Evolutionary conservation across 176 grass and related monocot species (phyloP), one percentile per base, ranked within the genome.

Genomic region (Neostapfia colusana): DNA sequence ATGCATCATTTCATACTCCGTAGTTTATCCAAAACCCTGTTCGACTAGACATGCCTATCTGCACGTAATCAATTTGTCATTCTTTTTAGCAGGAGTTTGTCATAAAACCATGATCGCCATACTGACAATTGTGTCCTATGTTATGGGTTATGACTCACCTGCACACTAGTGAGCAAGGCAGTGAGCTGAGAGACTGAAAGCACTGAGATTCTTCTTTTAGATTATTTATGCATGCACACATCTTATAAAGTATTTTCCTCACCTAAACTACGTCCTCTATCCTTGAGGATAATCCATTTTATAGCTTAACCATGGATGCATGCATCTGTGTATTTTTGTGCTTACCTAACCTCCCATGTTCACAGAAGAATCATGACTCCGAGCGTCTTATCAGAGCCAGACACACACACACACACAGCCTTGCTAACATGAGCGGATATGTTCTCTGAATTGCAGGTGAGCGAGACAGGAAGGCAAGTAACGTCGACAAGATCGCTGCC

Each of bases 371-470:
- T 39, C 75, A 63, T 77, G 74, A 77, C 50, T 12, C 57, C 31
- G 55, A 43, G 24, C 72, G 61, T 44, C 55, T 75, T 75, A 31
- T 75, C 7, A 75, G 72, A 46, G 53, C 37, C 49, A 45, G 8
- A 65, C 21, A 60, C 21, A 23, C 37, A 44, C n/a, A n/a, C n/a
- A n/a, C n/a, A 31, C 27, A 38, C 24, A 28, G 13, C 39, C 48
- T 77, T 59, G 24, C 69, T 74, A 16, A 66, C 63, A 74, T 74
- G 61, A 68, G 18, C 11, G 56, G 38, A 59, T 38, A 63, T 75
- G 38, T 42, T 79, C 53, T 79, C 5, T 70, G 58, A 41, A 65
- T 31, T 80, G 75, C 80, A 90, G 80, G 70, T 72, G 70, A 80
- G 70, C 62, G 57, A 80, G 80, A 25, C 65, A 81, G 46, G 31